A percentile compares a stretch with the other conserved stretches of the same genome.
phyloP scores from a whole-genome alignment of 1,284 basidiomycete genomes.

The Mycena citricolor region DNA sequence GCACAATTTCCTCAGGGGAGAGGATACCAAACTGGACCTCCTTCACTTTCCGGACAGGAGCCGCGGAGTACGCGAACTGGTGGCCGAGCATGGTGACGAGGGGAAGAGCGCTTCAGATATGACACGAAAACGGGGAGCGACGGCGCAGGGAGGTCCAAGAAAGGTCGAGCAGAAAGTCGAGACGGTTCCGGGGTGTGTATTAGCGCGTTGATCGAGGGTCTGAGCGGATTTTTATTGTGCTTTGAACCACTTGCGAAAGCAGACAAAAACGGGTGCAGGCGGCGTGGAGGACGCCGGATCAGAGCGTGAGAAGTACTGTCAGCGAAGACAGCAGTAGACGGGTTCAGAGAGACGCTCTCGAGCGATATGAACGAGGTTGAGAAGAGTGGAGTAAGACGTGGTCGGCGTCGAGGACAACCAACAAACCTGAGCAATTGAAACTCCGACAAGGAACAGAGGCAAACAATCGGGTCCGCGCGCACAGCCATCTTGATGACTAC shows the following conservation, averaged over 20 bases:
- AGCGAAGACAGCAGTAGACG: conserved; percentile 25
- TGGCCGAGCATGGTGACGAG: conserved; percentile 67
- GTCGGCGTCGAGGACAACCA: conserved; percentile 14
- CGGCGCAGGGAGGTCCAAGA: conserved; percentile 20
- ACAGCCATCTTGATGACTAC: background rate
- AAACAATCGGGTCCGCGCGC: background rate
- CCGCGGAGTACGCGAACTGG: conserved; percentile 88
- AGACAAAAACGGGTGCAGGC: conserved; percentile 29
- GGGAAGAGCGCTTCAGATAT: conserved; percentile 25
- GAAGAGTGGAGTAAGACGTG: conserved; percentile 8
- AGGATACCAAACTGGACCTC: conserved; percentile 99
- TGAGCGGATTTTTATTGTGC: conserved; percentile 25
- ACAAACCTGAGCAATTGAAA: conserved; percentile 8
- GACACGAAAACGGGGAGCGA: too few species aligned
- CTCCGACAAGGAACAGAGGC: background rate
- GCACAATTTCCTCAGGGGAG: conserved; percentile 98
- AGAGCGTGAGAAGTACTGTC: conserved; percentile 27
- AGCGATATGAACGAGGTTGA: conserved; percentile 12
- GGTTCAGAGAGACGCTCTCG: conserved; percentile 12
- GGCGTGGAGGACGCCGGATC: conserved; percentile 29
- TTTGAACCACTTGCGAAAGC: conserved; percentile 27
- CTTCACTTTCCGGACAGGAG: conserved; percentile 90
- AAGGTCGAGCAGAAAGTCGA: conserved; percentile 25
- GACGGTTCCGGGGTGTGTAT: conserved; percentile 26
- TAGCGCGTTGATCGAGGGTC: conserved; percentile 24